These are phyloP conservation scores for Bremia lactucae DNA, from an alignment of 352 stramenopile species.

Conservation along the genomic window DNA sequence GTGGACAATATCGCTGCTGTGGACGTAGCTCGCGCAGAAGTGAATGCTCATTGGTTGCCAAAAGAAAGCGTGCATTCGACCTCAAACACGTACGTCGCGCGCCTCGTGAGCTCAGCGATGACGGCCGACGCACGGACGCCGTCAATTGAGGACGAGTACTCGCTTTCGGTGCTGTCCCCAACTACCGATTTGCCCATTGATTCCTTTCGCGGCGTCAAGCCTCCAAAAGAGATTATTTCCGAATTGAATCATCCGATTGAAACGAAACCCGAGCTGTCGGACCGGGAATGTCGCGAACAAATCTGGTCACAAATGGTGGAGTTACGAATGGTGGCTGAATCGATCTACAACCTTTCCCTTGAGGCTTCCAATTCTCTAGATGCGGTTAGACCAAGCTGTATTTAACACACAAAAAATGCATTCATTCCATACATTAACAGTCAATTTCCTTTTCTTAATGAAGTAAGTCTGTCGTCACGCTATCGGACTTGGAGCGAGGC, in stretches of 20 bases:
- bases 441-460: slow-evolving; percentile 7
- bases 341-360: slow-evolving; percentile 33
- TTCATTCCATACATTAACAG: background rate
- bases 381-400: too few species aligned
- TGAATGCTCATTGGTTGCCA: slow-evolving; percentile 6
- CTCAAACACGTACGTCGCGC: background rate
- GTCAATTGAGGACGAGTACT: slow-evolving; percentile 10
- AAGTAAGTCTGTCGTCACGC: slow-evolving; percentile 18
- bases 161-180: slow-evolving; percentile 15
- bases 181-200: slow-evolving; percentile 15
- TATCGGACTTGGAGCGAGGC: slow-evolving; percentile 14
- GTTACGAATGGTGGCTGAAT: slow-evolving; percentile 30
- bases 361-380: slow-evolving; percentile 23
- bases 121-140: slow-evolving; percentile 15
- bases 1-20: slow-evolving; percentile 16
- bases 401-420: background rate
- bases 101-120: slow-evolving; percentile 11
- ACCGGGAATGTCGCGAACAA: slow-evolving; percentile 17
- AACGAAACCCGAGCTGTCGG: slow-evolving; percentile 4
- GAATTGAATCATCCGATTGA: background rate
- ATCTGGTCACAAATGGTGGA: slow-evolving; percentile 41
- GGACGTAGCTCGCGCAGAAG: slow-evolving; percentile 18
- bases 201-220: slow-evolving; percentile 14
- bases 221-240: background rate
- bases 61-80: background rate